Percentiles rank a stretch among this genome's conserved stretches.
Evolutionary conservation across 1,284 basidiomycete genomes (phyloP).

Genomic region (Pascua guehoae): DNA sequence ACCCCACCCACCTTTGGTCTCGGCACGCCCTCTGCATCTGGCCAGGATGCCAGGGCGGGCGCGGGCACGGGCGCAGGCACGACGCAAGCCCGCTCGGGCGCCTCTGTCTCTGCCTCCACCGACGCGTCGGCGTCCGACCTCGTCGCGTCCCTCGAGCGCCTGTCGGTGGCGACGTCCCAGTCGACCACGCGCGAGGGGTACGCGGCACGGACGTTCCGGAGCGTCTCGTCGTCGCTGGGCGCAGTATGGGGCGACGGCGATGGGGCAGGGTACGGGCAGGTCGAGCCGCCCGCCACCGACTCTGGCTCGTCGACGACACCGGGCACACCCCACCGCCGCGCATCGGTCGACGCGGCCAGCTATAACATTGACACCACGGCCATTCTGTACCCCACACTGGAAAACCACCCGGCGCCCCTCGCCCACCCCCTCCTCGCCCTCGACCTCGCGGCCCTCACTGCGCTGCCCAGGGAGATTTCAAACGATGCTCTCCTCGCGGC

Average conservation of each 20-base stretch:
- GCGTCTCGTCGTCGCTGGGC: constrained; percentile 1
- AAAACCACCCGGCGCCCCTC: constrained; percentile 15
- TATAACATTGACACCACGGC: constrained; percentile 4
- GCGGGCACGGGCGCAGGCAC: too few species aligned
- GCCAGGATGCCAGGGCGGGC: too few species aligned
- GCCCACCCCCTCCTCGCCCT: constrained; percentile 28
- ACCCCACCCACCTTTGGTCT: background rate
- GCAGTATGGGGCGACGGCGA: background rate
- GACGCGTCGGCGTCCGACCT: constrained; percentile 9
- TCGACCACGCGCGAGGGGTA: constrained; percentile 15
- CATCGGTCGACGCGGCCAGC: background rate
- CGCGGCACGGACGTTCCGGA: constrained; percentile 4
- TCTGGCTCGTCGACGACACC: background rate
- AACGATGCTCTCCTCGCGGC: constrained; percentile 32
- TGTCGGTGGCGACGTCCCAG: constrained; percentile 21
- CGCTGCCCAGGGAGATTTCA: constrained; percentile 16
- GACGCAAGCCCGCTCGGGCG: too few species aligned
- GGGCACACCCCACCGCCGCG: background rate
- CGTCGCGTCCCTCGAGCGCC: constrained; percentile 18
- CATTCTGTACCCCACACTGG: constrained; percentile 16
- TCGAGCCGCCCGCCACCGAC: background rate
- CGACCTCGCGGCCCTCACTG: constrained; percentile 23
- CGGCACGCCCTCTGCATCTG: too few species aligned
- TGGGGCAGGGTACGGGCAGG: background rate
- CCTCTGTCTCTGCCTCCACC: background rate